Percentiles rank a stretch among this genome's conserved stretches.
phyloP scores from a whole-genome alignment of 192 early-diverging fungal genomes.

The Dimargaris cristalligena region DNA sequence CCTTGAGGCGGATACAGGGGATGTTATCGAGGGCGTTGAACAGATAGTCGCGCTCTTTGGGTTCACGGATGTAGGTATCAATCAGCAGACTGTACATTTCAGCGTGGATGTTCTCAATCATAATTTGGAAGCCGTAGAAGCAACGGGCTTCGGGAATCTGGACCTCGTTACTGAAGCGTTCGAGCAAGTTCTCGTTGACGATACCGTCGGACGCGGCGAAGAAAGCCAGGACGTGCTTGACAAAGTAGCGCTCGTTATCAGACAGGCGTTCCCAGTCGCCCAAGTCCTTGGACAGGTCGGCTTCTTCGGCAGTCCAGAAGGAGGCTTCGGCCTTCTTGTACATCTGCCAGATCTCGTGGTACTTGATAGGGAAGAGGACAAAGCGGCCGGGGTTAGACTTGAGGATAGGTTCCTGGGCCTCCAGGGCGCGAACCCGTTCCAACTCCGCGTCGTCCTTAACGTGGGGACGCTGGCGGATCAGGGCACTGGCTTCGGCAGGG shows the following conservation, averaged over 20 bases:
- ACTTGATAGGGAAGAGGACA: constrained; percentile 86
- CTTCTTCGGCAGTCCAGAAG: constrained; percentile 94
- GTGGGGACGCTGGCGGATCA: constrained; percentile 5
- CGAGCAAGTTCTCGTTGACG: constrained; percentile 88
- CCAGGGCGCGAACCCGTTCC: constrained; percentile 9
- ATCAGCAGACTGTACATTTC: constrained; percentile 93
- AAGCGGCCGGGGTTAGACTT: constrained; percentile 63
- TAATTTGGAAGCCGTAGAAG: constrained; percentile 96
- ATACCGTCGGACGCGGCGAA: constrained; percentile 93
- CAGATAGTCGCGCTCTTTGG: constrained; percentile 58
- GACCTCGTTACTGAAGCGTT: constrained; percentile 79
- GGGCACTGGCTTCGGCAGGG: no score
- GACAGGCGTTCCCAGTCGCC: constrained; percentile 77
- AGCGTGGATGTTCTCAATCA: constrained; percentile 94
- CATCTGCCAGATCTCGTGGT: constrained; percentile 91
- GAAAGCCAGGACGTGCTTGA: constrained; percentile 85
- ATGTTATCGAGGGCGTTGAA: constrained; percentile 92
- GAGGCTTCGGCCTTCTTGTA: constrained; percentile 97
- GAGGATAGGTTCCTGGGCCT: constrained; percentile 37
- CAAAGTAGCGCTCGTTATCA: constrained; percentile 77
- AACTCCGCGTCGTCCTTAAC: constrained; percentile 5
- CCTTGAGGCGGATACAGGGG: constrained; percentile 90
- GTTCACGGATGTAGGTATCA: constrained; percentile 88
- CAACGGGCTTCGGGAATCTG: constrained; percentile 87
- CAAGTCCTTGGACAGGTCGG: constrained; percentile 84